Evolutionary conservation across 176 grass and related monocot species (phyloP), one percentile per base, ranked within the genome.

Genomic region (Carex pumila): DNA sequence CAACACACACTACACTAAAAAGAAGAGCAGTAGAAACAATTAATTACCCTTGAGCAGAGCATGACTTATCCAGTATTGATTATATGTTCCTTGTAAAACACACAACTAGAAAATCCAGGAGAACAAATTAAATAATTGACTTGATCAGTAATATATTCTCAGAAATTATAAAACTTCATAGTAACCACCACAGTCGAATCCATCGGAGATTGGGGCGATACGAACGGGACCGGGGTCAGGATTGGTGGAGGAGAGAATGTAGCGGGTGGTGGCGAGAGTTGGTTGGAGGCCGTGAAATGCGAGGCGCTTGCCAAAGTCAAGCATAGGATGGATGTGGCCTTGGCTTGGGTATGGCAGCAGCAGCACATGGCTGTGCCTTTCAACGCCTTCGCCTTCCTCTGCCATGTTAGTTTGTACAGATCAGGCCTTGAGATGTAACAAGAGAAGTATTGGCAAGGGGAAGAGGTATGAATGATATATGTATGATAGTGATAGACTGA

Each of bases 251-350:
- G 75, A 19, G 61, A 86, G 61, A 9, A 91, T 75, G 56, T 49
- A 87, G 11, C 78, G 89, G 25, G 93, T 92, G 60, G 84, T 71
- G 5, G 83, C 79, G 18, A 95, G 64, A 18, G 92, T 91, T 69
- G 81, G 85, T 8, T 81, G 82, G 31, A 90, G 81, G 37, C 88
- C 90, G 59, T 82, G 84, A 29, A 63, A 83, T 75, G 82, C 71
- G 80, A 94, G 88, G 2, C 89, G 89, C 75, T 92, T 94, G 45
- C 85, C 91, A 14, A 94, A 86, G 50, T 94, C 84, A 41, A 97
- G 86, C 65, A 97, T 79, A 39, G 94, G 94, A 85, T 92, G 92
- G 82, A 97, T 85, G 85, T 93, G 94, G 71, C 94, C 89, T 79
- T 97, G 94, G 61, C 37, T 58, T 1, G 94, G 91, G 89, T 89